Evolutionary conservation across 108 stramenopile species (phyloP), one percentile per base, ranked within the genome.

Genomic region (Tribonema minus): DNA sequence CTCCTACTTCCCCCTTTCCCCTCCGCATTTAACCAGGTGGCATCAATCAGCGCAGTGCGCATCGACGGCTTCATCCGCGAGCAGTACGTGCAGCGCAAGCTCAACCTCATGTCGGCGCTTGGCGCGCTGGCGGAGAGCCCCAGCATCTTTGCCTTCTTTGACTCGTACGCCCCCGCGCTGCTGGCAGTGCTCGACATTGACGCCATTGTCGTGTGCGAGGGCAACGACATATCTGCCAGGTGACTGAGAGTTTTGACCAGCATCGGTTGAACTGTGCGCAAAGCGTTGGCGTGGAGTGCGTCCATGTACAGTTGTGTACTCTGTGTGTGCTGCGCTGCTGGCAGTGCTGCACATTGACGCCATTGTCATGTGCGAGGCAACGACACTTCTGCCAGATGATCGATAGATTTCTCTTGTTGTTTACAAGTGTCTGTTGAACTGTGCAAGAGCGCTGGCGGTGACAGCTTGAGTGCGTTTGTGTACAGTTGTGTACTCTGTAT

Each of bases 51-150:
- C 9, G 5, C 67, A 12, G 38, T 39, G 0, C 25, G 29, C 26
- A 82, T 84, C 59, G 77, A 82, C 34, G 37, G 37, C 46, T 61
- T 79, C 28, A 71, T 63, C 31, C 77, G 82, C 12, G 63, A 46
- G 20, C 31, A 84, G 30, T 20, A 20, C 2, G 38, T 39, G 31
- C 38, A 4, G 31, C 38, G 29, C 39, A n/a, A 20, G 7, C 39
- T 67, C 15, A 29, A 37, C 40, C 25, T 67, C 30, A 29, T 39
- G 39, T 28, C 20, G n/a, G 30, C 15, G 28, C 39, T 67, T 26
- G 67, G 27, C 26, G 40, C 15, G 26, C 67, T 67, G 39, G 3
- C n/a, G 15, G 28, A 30, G n/a, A 20, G 12, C 67, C 29, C 9
- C 15, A 67, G 27, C 23, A 29, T 67, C 0, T 29, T 40, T 12